Conservation (phyloP, 805 yeast species). For the Candida maesae region DNA sequence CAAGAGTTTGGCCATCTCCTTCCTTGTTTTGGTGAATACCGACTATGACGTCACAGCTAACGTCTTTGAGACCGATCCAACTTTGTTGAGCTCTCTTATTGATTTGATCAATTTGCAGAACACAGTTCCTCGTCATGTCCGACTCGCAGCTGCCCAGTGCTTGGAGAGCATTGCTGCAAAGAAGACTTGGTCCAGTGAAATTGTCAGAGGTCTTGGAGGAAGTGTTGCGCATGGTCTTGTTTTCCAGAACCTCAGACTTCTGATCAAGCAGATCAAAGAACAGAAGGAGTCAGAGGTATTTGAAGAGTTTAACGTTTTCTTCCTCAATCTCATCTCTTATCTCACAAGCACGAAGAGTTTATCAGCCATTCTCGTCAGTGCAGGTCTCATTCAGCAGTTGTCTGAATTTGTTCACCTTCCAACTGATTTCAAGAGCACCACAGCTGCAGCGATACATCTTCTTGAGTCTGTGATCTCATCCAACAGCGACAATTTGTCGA, state of each 20-base stretch:
- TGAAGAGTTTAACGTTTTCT: conserved; percentile 43
- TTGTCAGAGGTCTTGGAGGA: conserved; percentile 75
- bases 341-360: conserved; percentile 54
- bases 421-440: conserved; percentile 48
- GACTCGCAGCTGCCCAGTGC: conserved; percentile 59
- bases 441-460: conserved; percentile 61
- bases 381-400: conserved; percentile 70
- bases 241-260: conserved; percentile 64
- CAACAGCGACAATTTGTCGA: conserved; percentile 47
- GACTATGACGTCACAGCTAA: conserved; percentile 59
- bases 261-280: conserved; percentile 47
- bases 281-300: conserved; percentile 37
- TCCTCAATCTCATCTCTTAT: conserved; percentile 62
- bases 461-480: conserved; percentile 35
- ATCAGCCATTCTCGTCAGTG: conserved; percentile 57
- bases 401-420: conserved; percentile 55
- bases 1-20: conserved; percentile 66
- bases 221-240: conserved; percentile 82
- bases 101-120: conserved; percentile 71
- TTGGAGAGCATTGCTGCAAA: conserved; percentile 66
- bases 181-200: conserved; percentile 69
- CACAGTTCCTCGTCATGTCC: conserved; percentile 47
- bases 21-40: conserved; percentile 51
- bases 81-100: conserved; percentile 61
- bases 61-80: conserved; percentile 70